Base-by-base conservation (phyloP, 2,329 filamentous ascomycete species). In the Moelleriella libera region DNA sequence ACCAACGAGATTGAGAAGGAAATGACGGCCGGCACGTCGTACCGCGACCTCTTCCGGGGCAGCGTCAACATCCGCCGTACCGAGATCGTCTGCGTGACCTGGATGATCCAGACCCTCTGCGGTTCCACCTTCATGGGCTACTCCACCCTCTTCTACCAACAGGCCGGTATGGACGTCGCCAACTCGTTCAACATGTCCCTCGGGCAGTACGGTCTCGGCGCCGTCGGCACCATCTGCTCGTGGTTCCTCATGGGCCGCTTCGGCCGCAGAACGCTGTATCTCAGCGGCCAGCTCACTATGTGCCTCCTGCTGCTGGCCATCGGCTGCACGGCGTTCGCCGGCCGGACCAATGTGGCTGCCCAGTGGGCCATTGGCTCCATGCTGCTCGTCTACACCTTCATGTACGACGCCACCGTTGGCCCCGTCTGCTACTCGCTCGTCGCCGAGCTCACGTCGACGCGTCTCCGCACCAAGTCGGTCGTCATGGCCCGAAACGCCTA, bases 351-450 rank as follows among this genome's bases (percentile, higher is more conserved):
- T 32, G 68, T 66, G 0, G 60, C 68, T 6, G 71, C 69, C 1
- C 68, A 71, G 10, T 71, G 67, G 63, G 67, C 65, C 0, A 70
- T 71, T 1, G 75, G 71, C 2, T 63, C 67, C 2, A 58, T 78
- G 47, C 60, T 66, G 2, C 53, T 66, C 28, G 58, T 68, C 50
- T 71, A 70, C 58, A 69, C 67, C 21, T 65, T 71, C 31, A 62
- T 68, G 45, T 68, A 67, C 47, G 58, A 67, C 49, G 56, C 55
- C 40, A 66, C 64, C 5, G 60, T 68, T 30, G 65, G 65, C 0
- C 65, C 52, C 39, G 86, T 94, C 30, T 88, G 85, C 66, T 95
- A 92, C 66, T 90, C 86, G 0, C 74, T 94, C 34, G 88, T 94
- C 5, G 77, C 70, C 1, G 70, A 72, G 55, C 51, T 71, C 3